These are phyloP conservation scores for Cytidiella melzeri DNA, from an alignment of 768 basidiomycete species.

Conservation along the genomic window DNA sequence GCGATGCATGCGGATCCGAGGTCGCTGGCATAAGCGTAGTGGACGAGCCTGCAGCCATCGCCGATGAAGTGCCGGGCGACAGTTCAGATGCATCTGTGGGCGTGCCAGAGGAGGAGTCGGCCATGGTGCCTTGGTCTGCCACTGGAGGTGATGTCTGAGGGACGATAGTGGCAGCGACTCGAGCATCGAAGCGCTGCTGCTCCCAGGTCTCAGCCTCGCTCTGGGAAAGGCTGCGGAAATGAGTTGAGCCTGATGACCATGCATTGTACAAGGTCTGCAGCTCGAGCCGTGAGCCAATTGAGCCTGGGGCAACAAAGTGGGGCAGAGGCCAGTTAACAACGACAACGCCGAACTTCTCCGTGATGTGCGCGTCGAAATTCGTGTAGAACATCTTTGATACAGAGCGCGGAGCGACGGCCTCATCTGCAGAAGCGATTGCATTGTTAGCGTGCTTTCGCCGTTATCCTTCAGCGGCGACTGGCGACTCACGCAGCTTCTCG, in stretches of 20 bases:
- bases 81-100: neutral
- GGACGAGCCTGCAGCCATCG: neutral
- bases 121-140: neutral
- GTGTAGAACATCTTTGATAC: constrained; percentile 19
- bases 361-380: constrained; percentile 16
- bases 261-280: constrained; percentile 13
- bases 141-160: neutral
- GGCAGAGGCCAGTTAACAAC: constrained; percentile 19
- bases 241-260: constrained; percentile 14
- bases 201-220: constrained; percentile 1
- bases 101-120: neutral
- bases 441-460: too few relatives aligned
- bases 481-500: constrained; percentile 7
- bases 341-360: constrained; percentile 10
- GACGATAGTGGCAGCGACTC: neutral
- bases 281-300: constrained; percentile 10
- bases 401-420: too few relatives aligned
- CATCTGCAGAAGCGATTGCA: too few relatives aligned
- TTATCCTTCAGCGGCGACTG: too few relatives aligned
- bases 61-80: neutral
- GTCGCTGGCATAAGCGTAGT: neutral
- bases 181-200: neutral
- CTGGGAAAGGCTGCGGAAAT: constrained; percentile 14
- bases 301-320: constrained; percentile 14
- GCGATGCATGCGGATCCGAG: neutral